Evolutionary conservation across 805 yeast species (phyloP).

Genomic region (Candida patagonica): DNA sequence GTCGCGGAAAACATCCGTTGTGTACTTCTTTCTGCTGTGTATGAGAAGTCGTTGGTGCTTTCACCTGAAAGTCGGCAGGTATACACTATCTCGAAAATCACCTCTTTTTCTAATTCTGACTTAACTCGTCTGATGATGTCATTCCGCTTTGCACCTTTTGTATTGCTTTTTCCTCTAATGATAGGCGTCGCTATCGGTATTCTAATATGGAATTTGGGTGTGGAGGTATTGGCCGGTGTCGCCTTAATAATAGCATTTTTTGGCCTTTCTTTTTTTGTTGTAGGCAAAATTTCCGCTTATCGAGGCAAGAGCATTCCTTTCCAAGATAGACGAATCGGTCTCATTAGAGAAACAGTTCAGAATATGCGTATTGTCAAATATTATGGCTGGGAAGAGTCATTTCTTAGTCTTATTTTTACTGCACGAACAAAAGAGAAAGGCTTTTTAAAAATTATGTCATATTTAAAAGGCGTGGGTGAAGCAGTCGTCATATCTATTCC

Average conservation of each 20-base stretch:
- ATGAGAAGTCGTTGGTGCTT: slow-evolving; percentile 53
- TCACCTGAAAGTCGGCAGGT: slow-evolving; percentile 42
- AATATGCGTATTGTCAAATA: slow-evolving; percentile 74
- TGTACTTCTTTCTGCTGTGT: slow-evolving; percentile 54
- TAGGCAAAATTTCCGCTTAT: slow-evolving; percentile 33
- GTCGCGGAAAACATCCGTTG: slow-evolving; percentile 64
- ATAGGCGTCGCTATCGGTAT: slow-evolving; percentile 49
- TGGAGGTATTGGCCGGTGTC: slow-evolving; percentile 54
- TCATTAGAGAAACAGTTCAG: slow-evolving; percentile 70
- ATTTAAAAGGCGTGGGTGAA: slow-evolving; percentile 51
- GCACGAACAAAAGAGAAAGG: slow-evolving; percentile 52
- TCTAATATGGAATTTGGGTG: slow-evolving; percentile 54
- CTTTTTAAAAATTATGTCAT: slow-evolving; percentile 51
- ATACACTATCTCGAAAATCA: slow-evolving; percentile 54
- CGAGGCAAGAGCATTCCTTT: slow-evolving; percentile 48
- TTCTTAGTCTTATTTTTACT: slow-evolving; percentile 40
- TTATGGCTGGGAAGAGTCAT: slow-evolving; percentile 82
- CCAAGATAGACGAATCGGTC: slow-evolving; percentile 59
- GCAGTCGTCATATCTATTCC: slow-evolving; percentile 63
- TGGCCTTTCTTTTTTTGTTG: slow-evolving; percentile 22
- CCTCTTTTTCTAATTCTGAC: slow-evolving; percentile 65
- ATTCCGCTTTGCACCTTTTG: slow-evolving; percentile 49
- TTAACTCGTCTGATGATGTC: slow-evolving; percentile 65
- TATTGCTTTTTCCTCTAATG: slow-evolving; percentile 51
- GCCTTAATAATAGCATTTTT: slow-evolving; percentile 31